Conservation (phyloP, 2,329 filamentous ascomycete species). For the Lasiodiplodia theobromae region DNA sequence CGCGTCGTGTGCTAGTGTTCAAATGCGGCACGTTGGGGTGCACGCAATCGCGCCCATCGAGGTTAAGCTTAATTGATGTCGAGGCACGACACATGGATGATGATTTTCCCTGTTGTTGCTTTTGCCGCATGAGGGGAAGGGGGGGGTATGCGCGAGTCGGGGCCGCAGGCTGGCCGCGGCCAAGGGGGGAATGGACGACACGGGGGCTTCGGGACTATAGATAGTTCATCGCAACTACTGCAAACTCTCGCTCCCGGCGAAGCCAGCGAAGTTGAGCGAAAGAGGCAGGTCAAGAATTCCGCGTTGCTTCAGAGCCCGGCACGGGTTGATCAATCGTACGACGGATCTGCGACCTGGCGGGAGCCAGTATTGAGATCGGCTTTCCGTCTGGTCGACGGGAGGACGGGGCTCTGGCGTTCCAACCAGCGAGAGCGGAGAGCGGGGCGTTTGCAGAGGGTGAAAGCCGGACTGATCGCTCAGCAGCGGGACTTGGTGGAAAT, state of each 20-base stretch:
- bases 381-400: neutral
- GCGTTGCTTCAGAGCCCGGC: constrained; percentile 4
- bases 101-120: neutral
- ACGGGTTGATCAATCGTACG: constrained; percentile 27
- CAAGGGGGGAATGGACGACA: neutral
- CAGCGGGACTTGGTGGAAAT: constrained; percentile 7
- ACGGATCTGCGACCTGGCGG: constrained; percentile 16
- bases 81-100: neutral
- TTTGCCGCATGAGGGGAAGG: constrained; percentile 2
- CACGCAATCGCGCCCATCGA: constrained; percentile 8
- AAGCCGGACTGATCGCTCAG: constrained; percentile 10
- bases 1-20: neutral
- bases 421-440: constrained; percentile 13
- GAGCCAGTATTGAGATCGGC: constrained; percentile 23
- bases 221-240: constrained; percentile 6
- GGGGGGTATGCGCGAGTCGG: neutral
- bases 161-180: neutral
- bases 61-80: constrained; percentile 24
- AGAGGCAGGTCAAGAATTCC: constrained; percentile 9
- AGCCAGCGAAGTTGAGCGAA: neutral
- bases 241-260: neutral
- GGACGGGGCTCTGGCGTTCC: constrained; percentile 7
- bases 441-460: constrained; percentile 5
- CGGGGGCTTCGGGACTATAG: constrained; percentile 2
- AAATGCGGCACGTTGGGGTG: neutral